Conservation (phyloP, 805 yeast species). For the Maudiozyma turicensis region DNA sequence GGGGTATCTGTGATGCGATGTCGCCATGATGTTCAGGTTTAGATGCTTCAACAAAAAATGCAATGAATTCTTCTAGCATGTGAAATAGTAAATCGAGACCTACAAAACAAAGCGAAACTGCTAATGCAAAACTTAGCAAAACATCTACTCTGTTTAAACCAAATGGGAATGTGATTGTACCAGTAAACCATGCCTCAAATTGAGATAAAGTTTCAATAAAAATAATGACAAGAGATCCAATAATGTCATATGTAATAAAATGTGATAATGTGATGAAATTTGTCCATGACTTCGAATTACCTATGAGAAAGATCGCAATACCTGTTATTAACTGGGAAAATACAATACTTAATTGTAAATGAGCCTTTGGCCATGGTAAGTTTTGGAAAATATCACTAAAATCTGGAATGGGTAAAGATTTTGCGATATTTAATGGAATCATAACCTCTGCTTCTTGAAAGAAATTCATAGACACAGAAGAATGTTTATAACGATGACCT, state of each 20-base stretch:
- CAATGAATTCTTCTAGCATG: conserved; percentile 64
- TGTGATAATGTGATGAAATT: conserved; percentile 76
- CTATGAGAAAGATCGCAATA: conserved; percentile 46
- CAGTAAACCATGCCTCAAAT: conserved; percentile 82
- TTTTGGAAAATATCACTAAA: conserved; percentile 52
- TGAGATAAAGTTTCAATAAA: conserved; percentile 76
- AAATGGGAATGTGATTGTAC: conserved; percentile 80
- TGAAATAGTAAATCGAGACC: conserved; percentile 87
- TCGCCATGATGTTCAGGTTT: conserved; percentile 23
- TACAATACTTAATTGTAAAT: conserved; percentile 50
- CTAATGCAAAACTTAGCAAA: conserved; percentile 74
- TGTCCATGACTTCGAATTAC: conserved; percentile 46
- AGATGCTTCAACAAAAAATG: conserved; percentile 26
- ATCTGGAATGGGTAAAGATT: conserved; percentile 38
- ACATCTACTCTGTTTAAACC: conserved; percentile 91
- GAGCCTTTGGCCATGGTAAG: conserved; percentile 45
- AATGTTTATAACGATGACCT: conserved; percentile 93
- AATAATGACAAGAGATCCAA: conserved; percentile 62
- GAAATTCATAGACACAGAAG: conserved; percentile 91
- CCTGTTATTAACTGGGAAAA: conserved; percentile 47
- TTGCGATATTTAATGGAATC: conserved; percentile 72
- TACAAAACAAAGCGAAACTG: conserved; percentile 78
- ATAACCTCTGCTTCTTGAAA: conserved; percentile 84
- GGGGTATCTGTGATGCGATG: conserved; percentile 25
- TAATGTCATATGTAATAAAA: conserved; percentile 74